These are phyloP conservation scores for Amanita phalloides DNA, from an alignment of 768 basidiomycete species.

Conservation along the genomic window DNA sequence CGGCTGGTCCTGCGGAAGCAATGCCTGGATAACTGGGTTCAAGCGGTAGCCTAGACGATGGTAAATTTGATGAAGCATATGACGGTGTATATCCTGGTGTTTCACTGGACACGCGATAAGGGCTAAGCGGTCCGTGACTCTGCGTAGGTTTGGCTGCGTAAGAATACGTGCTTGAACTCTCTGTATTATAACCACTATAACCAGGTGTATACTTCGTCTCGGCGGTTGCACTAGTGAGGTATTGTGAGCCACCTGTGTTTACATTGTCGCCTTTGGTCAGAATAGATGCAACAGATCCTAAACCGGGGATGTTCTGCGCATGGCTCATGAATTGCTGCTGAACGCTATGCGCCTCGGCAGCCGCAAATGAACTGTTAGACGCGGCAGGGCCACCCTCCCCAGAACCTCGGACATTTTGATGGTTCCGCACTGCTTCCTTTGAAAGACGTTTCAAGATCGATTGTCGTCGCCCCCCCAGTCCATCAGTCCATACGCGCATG, in stretches of 20 bases:
- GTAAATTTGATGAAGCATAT: slow-evolving; percentile 24
- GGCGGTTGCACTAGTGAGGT: neutral
- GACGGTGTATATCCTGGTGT: slow-evolving; percentile 23
- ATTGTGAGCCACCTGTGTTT: neutral
- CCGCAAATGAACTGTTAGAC: slow-evolving; percentile 37
- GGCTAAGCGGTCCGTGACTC: slow-evolving; percentile 12
- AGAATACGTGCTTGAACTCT: neutral
- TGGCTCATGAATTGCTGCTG: slow-evolving; percentile 40
- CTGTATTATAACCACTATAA: neutral
- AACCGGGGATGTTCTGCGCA: slow-evolving; percentile 35
- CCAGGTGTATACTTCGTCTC: neutral
- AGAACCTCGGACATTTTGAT: slow-evolving; percentile 54
- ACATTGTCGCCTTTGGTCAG: slow-evolving; percentile 8
- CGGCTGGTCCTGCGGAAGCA: slow-evolving; percentile 8
- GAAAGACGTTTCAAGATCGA: slow-evolving; percentile 45
- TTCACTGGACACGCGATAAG: slow-evolving; percentile 11
- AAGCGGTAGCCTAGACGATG: slow-evolving; percentile 12
- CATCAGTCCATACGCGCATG: slow-evolving; percentile 51
- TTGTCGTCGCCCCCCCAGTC: slow-evolving; percentile 34
- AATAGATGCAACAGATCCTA: slow-evolving; percentile 21
- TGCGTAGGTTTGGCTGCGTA: neutral
- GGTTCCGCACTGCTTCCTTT: slow-evolving; percentile 59
- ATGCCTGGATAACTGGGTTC: slow-evolving; percentile 11
- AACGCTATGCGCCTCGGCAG: slow-evolving; percentile 34
- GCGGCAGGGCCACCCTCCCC: slow-evolving; percentile 40